Base-by-base conservation (phyloP, 2,329 filamentous ascomycete species). In the Fusarium abutilonis region DNA sequence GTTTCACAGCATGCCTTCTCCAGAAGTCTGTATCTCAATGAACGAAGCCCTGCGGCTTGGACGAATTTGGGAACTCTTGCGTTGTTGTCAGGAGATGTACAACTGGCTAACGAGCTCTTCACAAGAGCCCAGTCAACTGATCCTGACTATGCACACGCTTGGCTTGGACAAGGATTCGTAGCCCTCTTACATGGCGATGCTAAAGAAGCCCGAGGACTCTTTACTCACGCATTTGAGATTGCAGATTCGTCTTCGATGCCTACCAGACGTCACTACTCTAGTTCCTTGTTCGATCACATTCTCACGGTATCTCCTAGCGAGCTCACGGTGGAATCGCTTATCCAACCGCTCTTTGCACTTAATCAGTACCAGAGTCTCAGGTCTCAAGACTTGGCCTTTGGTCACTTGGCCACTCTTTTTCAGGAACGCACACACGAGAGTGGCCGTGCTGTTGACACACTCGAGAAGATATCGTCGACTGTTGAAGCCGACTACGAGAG, bases 1-100 rank as follows among this genome's bases (percentile, higher is more conserved):
- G 91, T 99, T 2, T 88, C 95, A 0, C 95, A 99, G 74, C 96
- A 99, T 74, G 88, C 95, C 0, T 94, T 99, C 69, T 90, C 97
- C 11, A 85, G 96, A 67, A 97, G 93, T 66, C 76, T 99, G n/a
- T 91, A 96, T 74, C 80, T 99, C 14, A 96, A 97, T 70, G 94
- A 99, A 74, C 82, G 92, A 60, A 96, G 88, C 64, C 88, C 92
- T 1, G 87, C 89, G 64, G 84, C 89, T 0, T 99, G 95, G 96
- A 91, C 92, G 0, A 98, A 99, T 68, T 79, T 99, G 2, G 95
- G 93, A 8, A 88, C 91, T 0, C 80, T 99, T 9, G 96, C 95
- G 56, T 81, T 98, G 14, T 76, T 96, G 5, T 90, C 96, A 64
- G 90, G 90, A 53, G 95, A 99, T 69, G 76, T 88, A 17, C 85